A percentile compares a stretch with the other conserved stretches of the same genome.
Evolutionary conservation across 2,329 filamentous ascomycete species (phyloP).

Genomic region (Monilinia polystroma): DNA sequence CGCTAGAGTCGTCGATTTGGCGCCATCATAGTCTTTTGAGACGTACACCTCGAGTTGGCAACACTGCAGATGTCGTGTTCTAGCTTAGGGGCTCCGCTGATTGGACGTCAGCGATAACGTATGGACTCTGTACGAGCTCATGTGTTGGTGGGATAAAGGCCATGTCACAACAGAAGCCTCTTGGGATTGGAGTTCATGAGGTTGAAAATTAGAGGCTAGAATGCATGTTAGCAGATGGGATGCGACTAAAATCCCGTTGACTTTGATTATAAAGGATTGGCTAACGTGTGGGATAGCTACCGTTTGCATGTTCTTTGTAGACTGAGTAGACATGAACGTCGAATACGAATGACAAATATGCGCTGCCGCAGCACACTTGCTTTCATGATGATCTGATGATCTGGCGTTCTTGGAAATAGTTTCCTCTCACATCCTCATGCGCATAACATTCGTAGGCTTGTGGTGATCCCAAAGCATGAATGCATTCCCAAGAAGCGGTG

Average conservation of each 20-base stretch:
- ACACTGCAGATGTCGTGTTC: neutral
- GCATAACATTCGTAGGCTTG: neutral
- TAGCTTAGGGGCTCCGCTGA: neutral
- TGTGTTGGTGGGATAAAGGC: neutral
- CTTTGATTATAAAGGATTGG: neutral
- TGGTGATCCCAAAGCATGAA: neutral
- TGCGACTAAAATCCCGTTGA: neutral
- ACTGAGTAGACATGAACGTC: conserved; percentile 1
- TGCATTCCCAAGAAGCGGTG: conserved; percentile 7
- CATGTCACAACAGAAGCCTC: neutral
- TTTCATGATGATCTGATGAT: conserved; percentile 4
- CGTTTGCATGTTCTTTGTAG: neutral
- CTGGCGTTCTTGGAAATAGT: neutral
- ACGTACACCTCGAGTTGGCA: neutral
- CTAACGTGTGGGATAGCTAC: neutral
- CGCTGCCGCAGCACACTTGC: conserved; percentile 1
- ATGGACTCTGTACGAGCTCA: neutral
- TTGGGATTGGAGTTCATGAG: neutral
- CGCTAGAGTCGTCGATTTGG: neutral
- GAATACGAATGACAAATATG: neutral
- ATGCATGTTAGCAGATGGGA: neutral
- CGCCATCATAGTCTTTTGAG: neutral
- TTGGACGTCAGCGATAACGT: neutral
- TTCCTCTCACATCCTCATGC: neutral
- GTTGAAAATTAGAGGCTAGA: neutral